Percentiles rank a stretch among this genome's conserved stretches.
These are phyloP conservation scores for Populus hybrid DNA, from an alignment of 441 rosid genomes.

Conservation along the genomic window DNA sequence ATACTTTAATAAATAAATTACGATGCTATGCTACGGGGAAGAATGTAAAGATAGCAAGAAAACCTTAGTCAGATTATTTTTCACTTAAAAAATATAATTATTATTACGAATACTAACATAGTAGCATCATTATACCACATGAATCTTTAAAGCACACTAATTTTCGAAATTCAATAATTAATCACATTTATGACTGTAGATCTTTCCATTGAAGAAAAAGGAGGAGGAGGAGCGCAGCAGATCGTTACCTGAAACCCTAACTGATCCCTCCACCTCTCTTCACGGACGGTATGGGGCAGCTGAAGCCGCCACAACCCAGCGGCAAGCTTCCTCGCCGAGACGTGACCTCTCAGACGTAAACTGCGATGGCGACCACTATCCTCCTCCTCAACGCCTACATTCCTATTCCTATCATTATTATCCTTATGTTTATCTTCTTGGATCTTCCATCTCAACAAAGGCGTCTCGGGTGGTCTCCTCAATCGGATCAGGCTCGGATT, in stretches of 20 bases:
- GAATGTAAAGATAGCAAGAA: not conserved
- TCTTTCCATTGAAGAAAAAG: not conserved
- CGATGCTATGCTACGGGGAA: not conserved
- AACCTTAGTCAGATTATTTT: not conserved
- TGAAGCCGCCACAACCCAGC: slow-evolving; percentile 90
- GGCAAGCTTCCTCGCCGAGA: slow-evolving; percentile 85
- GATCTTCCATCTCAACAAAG: slow-evolving; percentile 70
- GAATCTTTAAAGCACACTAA: not conserved
- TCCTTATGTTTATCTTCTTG: slow-evolving; percentile 39
- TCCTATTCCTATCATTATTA: slow-evolving; percentile 27
- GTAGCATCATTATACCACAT: not conserved
- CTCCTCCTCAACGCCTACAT: slow-evolving; percentile 21
- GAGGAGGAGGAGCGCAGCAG: not conserved
- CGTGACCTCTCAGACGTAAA: slow-evolving; percentile 36
- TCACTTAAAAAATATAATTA: not conserved
- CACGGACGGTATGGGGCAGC: slow-evolving; percentile 42
- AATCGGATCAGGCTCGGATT: slow-evolving; percentile 48
- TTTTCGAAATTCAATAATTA: not conserved
- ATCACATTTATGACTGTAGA: slow-evolving; percentile 1
- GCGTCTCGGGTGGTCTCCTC: slow-evolving; percentile 76
- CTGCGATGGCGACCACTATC: slow-evolving; percentile 22
- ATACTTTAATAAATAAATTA: not conserved
- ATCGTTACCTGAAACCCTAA: slow-evolving; percentile 63
- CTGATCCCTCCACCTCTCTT: slow-evolving; percentile 34
- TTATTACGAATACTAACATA: too few species aligned